Evolutionary conservation across 768 basidiomycete genomes (phyloP).

Genomic region (Serendipita sp.): DNA sequence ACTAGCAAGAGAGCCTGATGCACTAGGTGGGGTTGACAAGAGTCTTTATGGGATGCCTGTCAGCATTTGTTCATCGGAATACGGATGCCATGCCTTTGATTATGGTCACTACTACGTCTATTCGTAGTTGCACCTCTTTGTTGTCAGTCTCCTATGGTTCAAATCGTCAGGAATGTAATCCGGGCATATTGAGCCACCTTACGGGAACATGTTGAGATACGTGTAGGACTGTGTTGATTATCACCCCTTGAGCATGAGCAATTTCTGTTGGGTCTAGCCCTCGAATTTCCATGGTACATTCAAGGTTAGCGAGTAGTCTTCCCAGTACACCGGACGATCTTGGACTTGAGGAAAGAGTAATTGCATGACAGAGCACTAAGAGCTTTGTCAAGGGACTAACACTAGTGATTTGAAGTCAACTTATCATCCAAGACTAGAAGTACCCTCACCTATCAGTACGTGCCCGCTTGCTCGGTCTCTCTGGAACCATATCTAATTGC

Average conservation of each 20-base stretch:
- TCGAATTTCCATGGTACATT: slow-evolving; percentile 1
- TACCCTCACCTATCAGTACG: neutral
- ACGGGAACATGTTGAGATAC: slow-evolving; percentile 42
- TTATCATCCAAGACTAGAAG: neutral
- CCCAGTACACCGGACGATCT: neutral
- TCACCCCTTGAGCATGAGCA: slow-evolving; percentile 63
- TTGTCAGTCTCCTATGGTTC: slow-evolving; percentile 32
- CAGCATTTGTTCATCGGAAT: neutral
- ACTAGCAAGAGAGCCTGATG: slow-evolving; percentile 82
- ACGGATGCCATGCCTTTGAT: slow-evolving; percentile 42
- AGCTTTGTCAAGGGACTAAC: neutral
- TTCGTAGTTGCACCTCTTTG: slow-evolving; percentile 41
- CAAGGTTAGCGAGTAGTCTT: neutral
- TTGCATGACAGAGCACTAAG: neutral
- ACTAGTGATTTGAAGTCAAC: neutral
- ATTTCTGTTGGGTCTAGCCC: slow-evolving; percentile 47
- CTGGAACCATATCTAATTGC: too few relatives aligned
- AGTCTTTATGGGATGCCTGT: slow-evolving; percentile 30
- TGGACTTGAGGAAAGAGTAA: neutral
- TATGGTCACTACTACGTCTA: slow-evolving; percentile 77
- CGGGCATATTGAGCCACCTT: slow-evolving; percentile 11
- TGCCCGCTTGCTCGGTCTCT: too few relatives aligned
- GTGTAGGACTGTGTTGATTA: slow-evolving; percentile 68
- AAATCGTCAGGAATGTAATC: slow-evolving; percentile 15
- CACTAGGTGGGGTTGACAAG: slow-evolving; percentile 86